Evolutionary conservation across 1,284 basidiomycete species (phyloP), one percentile per base, ranked within the genome.

Genomic region (Ganoderma boninense): DNA sequence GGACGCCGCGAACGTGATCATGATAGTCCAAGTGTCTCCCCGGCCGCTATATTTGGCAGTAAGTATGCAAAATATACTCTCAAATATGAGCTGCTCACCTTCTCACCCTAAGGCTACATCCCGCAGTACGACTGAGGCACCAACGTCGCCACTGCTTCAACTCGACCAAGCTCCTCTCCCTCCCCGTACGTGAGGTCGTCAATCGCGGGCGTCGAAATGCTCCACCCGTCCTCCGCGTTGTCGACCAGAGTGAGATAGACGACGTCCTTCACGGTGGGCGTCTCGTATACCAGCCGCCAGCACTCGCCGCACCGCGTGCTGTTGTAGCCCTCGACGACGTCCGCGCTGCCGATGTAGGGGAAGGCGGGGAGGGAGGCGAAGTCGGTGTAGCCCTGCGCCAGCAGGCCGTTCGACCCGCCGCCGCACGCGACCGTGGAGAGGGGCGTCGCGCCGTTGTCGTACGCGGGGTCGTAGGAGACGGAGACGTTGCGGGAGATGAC

Each of bases 281-380:
- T 80, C 32, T 78, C 77, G 75, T 82, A 85, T 2, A 78, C 77
- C 63, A 87, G 76, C 65, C 80, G 29, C 81, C 84, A 86, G 78
- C 84, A 88, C 32, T 83, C 80, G 64, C 86, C 85, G 74, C 86
- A 87, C 35, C 77, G 74, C 16, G 75, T 16, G 7, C 81, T 83
- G 76, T 82, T 80, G 79, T 80, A 87, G 1, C 81, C 82, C 13
- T 69, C 70, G 35, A 89, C 77, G n/a, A 79, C 80, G 46, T 73
- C 74, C 4, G 80, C 81, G 32, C 84, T 87, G 23, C 86, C 88
- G 71, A 89, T 77, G 72, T 83, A 77, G 18, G 87, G 87, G 79
- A 84, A 89, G 20, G 57, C 76, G 26, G 85, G 85, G 63, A 90
- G 79, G 20, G 79, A 79, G 8, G 80, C 81, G 73, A 89, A 84